A percentile compares a stretch with the other conserved stretches of the same genome.
These are phyloP conservation scores for Globisporangium perplexum DNA, from an alignment of 352 stramenopile genomes.

Conservation along the genomic window DNA sequence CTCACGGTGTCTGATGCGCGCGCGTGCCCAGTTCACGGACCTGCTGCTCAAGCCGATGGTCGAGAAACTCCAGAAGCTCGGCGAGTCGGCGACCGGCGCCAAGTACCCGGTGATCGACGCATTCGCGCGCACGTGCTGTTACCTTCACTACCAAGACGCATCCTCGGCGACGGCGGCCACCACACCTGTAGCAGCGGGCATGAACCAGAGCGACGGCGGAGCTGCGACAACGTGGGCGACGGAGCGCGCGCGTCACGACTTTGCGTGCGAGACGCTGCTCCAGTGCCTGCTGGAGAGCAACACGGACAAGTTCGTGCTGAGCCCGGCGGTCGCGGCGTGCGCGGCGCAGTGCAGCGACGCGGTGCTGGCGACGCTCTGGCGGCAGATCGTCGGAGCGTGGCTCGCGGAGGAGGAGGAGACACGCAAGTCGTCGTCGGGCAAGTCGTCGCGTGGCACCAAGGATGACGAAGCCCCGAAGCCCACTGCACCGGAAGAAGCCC, in stretches of 20 bases:
- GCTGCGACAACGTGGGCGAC: not conserved
- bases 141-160: not conserved
- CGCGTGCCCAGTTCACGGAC: constrained; percentile 34
- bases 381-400: constrained; percentile 28
- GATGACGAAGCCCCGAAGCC: not conserved
- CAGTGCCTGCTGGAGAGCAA: constrained; percentile 74
- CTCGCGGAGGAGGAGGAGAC: not conserved
- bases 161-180: not conserved
- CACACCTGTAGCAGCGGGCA: not conserved
- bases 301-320: constrained; percentile 67
- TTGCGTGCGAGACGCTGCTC: constrained; percentile 66
- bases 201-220: not conserved
- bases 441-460: not conserved
- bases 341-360: constrained; percentile 49
- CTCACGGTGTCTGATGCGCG: not conserved
- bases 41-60: constrained; percentile 56
- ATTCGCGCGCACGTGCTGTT: constrained; percentile 37
- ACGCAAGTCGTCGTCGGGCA: not conserved
- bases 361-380: constrained; percentile 43
- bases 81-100: constrained; percentile 44
- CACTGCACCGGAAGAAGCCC: constrained; percentile 1
- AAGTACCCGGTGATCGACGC: constrained; percentile 72
- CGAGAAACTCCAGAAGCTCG: constrained; percentile 62
- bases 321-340: constrained; percentile 64
- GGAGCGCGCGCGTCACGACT: constrained; percentile 36